Evolutionary conservation across 805 yeast genomes (phyloP), one percentile per base, ranked within the genome.

Genomic region (Torulaspora franciscae): DNA sequence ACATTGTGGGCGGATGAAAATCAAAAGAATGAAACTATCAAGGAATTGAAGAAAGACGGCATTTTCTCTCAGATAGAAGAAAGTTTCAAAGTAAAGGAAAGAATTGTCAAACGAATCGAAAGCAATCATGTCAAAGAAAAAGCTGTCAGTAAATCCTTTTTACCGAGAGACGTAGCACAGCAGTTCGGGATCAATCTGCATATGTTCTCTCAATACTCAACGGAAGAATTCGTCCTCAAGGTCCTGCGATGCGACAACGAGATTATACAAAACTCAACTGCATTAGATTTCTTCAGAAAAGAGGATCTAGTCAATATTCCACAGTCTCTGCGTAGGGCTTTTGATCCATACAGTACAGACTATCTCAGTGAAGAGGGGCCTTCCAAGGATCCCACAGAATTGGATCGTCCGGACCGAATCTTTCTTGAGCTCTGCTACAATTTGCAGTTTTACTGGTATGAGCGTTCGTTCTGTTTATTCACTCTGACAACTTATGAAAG

Each of bases 121-220:
- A 68, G 65, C 53, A 45, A 44, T 17, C 43, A 30, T 7, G 13
- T 30, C 5, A 41, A 29, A 9, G 43, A 46, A 10, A 68, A 67
- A 42, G 71, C 65, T 27, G 76, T 72, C 24, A 62, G 66, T 22
- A 74, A 75, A 44, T 58, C 81, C 0, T 79, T 83, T 53, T 68
- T 85, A 52, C 73, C 90, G 0, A 71, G 89, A 49, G 93, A 85
- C 51, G 57, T 82, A 14, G 81, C 86, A 1, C 93, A 85, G 56
- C 90, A 84, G 57, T 83, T 85, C 65, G 88, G 88, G 32, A 85
- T 85, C 55, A 85, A 85, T 57, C 69, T 85, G 44, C 90, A 85
- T 56, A 71, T 76, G 57, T 84, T 77, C 60, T 75, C 79, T 14
- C 64, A 65, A 25, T 57, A 74, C 27, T 57, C 75, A 3, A 88